A percentile compares a stretch with the other conserved stretches of the same genome.
These are phyloP conservation scores for Coprinopsis cinerea DNA, from an alignment of 768 basidiomycete species.

Conservation along the genomic window DNA sequence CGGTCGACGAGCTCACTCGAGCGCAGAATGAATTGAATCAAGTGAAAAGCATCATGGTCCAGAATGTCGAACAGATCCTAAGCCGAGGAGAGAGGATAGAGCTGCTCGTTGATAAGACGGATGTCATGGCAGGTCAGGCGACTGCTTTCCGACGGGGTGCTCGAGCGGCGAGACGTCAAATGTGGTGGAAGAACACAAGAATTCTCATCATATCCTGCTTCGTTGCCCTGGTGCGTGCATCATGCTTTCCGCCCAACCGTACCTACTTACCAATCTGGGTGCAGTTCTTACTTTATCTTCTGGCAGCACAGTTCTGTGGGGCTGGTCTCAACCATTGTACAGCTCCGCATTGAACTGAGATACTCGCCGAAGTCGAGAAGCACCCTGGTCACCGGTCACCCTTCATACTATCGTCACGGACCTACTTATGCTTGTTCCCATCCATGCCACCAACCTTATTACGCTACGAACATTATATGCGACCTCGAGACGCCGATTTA, in stretches of 20 bases:
- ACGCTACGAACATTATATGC: not conserved
- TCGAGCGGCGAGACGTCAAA: conserved; percentile 70
- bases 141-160: conserved; percentile 91
- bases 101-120: conserved; percentile 94
- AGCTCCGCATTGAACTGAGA: not conserved
- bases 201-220: conserved; percentile 60
- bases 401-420: not conserved
- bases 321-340: conserved; percentile 65
- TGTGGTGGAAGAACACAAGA: conserved; percentile 87
- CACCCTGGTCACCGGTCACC: no score
- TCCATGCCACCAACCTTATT: not conserved
- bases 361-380: no score
- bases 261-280: conserved; percentile 2
- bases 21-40: conserved; percentile 86
- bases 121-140: conserved; percentile 90
- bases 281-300: conserved; percentile 72
- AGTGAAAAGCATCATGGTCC: conserved; percentile 97
- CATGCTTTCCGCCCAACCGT: conserved; percentile 1
- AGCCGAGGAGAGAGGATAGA: conserved; percentile 93
- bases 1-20: conserved; percentile 80
- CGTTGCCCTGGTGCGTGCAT: conserved; percentile 51
- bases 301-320: conserved; percentile 89
- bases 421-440: not conserved
- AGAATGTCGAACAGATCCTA: conserved; percentile 96
- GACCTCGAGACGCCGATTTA: not conserved